A percentile compares a stretch with the other conserved stretches of the same genome.
These are phyloP conservation scores for Syzygium aromaticum DNA, from an alignment of 345 rosid species.

Conservation along the genomic window DNA sequence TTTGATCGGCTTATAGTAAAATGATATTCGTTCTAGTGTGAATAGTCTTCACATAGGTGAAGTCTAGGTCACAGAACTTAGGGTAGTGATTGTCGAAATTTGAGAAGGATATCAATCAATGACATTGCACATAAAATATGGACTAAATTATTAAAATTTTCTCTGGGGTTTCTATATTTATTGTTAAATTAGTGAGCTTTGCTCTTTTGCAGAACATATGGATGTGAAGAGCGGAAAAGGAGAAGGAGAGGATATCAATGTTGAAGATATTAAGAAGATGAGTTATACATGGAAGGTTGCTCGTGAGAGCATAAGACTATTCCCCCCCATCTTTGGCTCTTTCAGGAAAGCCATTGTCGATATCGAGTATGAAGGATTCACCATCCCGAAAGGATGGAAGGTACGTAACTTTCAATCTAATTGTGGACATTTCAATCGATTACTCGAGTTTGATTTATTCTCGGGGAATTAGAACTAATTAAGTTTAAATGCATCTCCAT, in stretches of 20 bases:
- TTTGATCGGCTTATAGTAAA: background rate
- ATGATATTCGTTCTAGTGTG: background rate
- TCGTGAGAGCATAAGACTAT: conserved; percentile 60
- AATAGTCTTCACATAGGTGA: background rate
- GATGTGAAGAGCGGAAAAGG: conserved; percentile 27
- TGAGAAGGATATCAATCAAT: background rate
- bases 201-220: conserved; percentile 33
- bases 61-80: too few relatives aligned
- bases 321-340: conserved; percentile 81
- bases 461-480: background rate
- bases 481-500: background rate
- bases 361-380: conserved; percentile 50
- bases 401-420: background rate
- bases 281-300: conserved; percentile 69
- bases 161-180: background rate
- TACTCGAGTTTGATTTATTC: background rate
- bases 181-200: background rate
- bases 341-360: conserved; percentile 59
- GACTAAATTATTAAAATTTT: background rate
- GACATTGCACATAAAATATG: background rate
- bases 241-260: conserved; percentile 20
- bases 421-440: background rate
- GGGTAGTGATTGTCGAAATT: too few relatives aligned
- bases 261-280: conserved; percentile 59
- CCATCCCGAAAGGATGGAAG: conserved; percentile 84